Evolutionary conservation across 192 early-diverging fungal species (phyloP), one percentile per base, ranked within the genome.

Genomic region (Gonapodya prolifera): DNA sequence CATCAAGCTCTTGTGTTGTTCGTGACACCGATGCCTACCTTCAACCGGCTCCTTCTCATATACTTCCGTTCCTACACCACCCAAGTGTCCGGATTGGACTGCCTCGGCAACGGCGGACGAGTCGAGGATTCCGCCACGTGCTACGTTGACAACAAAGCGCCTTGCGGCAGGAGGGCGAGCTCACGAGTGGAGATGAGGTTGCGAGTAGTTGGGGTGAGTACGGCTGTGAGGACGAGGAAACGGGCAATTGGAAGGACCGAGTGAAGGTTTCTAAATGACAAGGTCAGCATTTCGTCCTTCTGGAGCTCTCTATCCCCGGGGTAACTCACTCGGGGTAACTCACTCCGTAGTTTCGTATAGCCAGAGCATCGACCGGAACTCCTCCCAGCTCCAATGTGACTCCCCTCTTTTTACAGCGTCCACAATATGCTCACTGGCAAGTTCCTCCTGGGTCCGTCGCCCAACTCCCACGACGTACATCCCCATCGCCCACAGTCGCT

Each of bases 131-230:
- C 8, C 28, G 8, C 71, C 71, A 2, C 71, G 2, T 2, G 71
- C 71, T 8, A 32, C 32, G 71, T 73, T 73, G 71, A 73, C 71
- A 2, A 73, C 71, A 32, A 73, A 18, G 71, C 71, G 71, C 71
- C 71, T 13, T 16, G 28, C 8, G 71, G 71, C 16, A 73, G 71
- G 28, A 73, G 71, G 8, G 71, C 16, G 28, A 73, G 71, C 71
- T 73, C 28, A 2, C 32, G 28, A 2, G 18, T 73, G 28, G 28
- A 18, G 71, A 73, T 73, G 8, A 73, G 18, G 8, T 30, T 73
- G 31, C 71, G 71, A 8, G 71, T 73, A 18, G 18, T 32, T 29
- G 71, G 71, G 16, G 71, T 73, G 28, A 73, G 71, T 61, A 61
- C 45, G 45, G 45, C 45, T 16, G 45, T 16, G 45, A 61, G 45